These are phyloP conservation scores for Meyerozyma athensensis DNA, from an alignment of 1,139 yeast species.

Conservation along the genomic window DNA sequence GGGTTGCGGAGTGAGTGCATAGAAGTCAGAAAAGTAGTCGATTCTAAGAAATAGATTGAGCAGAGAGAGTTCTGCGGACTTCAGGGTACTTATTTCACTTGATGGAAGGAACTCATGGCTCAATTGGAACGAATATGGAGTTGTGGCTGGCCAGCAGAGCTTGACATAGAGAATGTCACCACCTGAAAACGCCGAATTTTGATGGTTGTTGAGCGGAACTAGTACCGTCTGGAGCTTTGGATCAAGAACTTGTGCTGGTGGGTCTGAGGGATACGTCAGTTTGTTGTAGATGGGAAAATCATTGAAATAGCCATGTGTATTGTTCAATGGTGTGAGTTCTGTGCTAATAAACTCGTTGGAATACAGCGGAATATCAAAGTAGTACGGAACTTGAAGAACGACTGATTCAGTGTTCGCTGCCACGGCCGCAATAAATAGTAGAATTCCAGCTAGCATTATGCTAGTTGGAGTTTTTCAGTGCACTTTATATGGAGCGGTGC, in stretches of 20 bases:
- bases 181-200: slow-evolving; percentile 22
- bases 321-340: background rate
- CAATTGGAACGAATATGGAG: slow-evolving; percentile 27
- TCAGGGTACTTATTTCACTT: background rate
- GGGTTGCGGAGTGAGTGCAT: background rate
- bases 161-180: slow-evolving; percentile 33
- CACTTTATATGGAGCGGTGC: background rate
- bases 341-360: slow-evolving; percentile 5
- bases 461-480: background rate
- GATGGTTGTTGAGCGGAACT: slow-evolving; percentile 33
- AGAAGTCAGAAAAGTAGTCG: slow-evolving; percentile 1
- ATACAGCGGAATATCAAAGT: slow-evolving; percentile 29
- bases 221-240: slow-evolving; percentile 16
- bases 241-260: background rate
- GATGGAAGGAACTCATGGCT: slow-evolving; percentile 16
- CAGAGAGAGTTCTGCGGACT: background rate
- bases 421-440: slow-evolving; percentile 6
- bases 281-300: slow-evolving; percentile 3
- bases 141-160: slow-evolving; percentile 44
- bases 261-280: background rate
- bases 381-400: slow-evolving; percentile 29
- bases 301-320: background rate
- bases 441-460: background rate
- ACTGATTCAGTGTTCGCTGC: slow-evolving; percentile 38
- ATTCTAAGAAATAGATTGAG: background rate